A percentile compares a stretch with the other conserved stretches of the same genome.
phyloP scores from a whole-genome alignment of 495 filamentous ascomycete genomes.

The Xylaria palmicola region DNA sequence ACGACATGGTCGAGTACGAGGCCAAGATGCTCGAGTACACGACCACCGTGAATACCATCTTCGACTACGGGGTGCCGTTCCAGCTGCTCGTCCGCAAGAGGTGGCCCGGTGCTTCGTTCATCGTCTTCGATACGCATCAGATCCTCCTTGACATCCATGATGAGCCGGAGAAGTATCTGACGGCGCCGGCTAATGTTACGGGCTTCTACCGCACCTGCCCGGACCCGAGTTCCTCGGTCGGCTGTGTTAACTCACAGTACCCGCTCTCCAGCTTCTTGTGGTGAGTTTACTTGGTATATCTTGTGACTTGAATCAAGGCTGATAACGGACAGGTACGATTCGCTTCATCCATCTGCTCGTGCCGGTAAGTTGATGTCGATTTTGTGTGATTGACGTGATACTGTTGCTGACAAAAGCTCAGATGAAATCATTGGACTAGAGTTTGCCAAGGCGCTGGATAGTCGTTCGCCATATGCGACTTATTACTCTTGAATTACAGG shows the following conservation, averaged over 20 bases:
- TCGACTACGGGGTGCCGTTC: constrained; percentile 58
- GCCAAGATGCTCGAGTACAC: constrained; percentile 63
- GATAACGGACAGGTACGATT: constrained; percentile 53
- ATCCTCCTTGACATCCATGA: constrained; percentile 63
- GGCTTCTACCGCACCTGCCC: constrained; percentile 56
- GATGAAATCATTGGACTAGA: constrained; percentile 52
- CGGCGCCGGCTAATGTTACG: constrained; percentile 61
- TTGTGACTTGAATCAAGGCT: constrained; percentile 39
- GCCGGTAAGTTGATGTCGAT: constrained; percentile 45
- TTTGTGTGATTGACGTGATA: constrained; percentile 25
- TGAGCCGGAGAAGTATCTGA: constrained; percentile 57
- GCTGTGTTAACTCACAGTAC: constrained; percentile 31
- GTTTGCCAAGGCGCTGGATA: constrained; percentile 60
- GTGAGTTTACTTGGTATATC: constrained; percentile 31
- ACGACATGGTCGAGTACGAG: constrained; percentile 56
- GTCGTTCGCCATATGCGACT: constrained; percentile 57
- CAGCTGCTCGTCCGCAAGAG: constrained; percentile 50
- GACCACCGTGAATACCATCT: constrained; percentile 60
- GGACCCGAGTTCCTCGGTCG: constrained; percentile 27
- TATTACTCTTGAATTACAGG: background rate
- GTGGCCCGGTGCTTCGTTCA: constrained; percentile 61
- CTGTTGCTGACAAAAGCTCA: constrained; percentile 45
- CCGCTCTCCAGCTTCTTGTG: constrained; percentile 44
- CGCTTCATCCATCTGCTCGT: constrained; percentile 66
- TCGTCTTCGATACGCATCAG: constrained; percentile 62